Conservation (phyloP, 495 filamentous ascomycete genomes). For the Elaphomyces granulatus region DNA sequence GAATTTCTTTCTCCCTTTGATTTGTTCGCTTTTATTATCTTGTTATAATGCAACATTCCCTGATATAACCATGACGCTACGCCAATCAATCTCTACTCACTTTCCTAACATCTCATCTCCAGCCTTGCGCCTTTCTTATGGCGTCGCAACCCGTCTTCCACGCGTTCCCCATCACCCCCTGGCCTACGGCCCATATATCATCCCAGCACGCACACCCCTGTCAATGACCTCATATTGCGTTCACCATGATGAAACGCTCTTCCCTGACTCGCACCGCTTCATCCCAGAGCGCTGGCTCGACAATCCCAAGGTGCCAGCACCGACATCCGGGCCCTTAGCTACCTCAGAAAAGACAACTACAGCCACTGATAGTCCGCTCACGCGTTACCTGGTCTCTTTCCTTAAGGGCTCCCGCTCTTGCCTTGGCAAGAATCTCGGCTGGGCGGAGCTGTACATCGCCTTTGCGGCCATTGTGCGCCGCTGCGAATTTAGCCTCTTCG, state of each 20-base stretch:
- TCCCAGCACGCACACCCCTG: constrained; percentile 20
- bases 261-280: constrained; percentile 29
- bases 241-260: constrained; percentile 30
- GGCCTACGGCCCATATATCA: constrained; percentile 16
- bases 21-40: too few species aligned
- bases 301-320: too few species aligned
- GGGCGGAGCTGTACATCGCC: constrained; percentile 7
- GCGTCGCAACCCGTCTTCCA: constrained; percentile 17
- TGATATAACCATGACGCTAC: too few species aligned
- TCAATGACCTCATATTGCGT: constrained; percentile 24
- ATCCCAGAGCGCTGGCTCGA: constrained; percentile 39
- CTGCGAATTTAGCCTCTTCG: too few species aligned
- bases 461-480: constrained; percentile 6
- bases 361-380: constrained; percentile 8
- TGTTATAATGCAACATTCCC: too few species aligned
- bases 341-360: too few species aligned
- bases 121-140: constrained; percentile 25
- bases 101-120: too few species aligned
- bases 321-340: too few species aligned
- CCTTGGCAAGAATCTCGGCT: constrained; percentile 5
- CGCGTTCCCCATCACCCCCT: constrained; percentile 19
- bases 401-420: constrained; percentile 18
- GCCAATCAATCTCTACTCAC: too few species aligned
- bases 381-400: constrained; percentile 17
- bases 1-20: too few species aligned